Percentiles rank a stretch among this genome's conserved stretches.
phyloP scores from a whole-genome alignment of 768 basidiomycete species.

The Cystofilobasidium bisporidii region DNA sequence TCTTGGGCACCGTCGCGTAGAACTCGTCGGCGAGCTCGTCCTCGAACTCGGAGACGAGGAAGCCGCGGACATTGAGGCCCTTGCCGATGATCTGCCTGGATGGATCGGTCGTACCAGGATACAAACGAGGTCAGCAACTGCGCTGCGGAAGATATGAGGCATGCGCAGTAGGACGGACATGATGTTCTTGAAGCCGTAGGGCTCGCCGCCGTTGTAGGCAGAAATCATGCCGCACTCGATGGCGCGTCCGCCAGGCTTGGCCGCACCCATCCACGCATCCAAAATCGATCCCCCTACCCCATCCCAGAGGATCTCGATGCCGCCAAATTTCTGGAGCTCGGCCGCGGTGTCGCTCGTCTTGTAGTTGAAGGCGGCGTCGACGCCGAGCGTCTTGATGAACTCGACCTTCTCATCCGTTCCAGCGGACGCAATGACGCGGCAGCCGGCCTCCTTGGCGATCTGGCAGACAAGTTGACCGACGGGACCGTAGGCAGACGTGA shows the following conservation, averaged over 20 bases:
- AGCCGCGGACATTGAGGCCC: slow-evolving; percentile 58
- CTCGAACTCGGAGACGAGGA: slow-evolving; percentile 71
- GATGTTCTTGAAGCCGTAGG: slow-evolving; percentile 19
- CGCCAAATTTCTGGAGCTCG: slow-evolving; percentile 52
- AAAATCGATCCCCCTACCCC: slow-evolving; percentile 37
- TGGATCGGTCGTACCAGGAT: too few relatives aligned
- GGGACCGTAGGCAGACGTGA: slow-evolving; percentile 46
- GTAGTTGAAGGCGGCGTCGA: slow-evolving; percentile 34
- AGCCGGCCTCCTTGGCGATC: slow-evolving; percentile 44
- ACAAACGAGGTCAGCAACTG: too few relatives aligned
- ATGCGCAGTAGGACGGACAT: too few relatives aligned
- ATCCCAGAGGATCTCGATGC: slow-evolving; percentile 48
- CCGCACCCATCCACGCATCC: slow-evolving; percentile 29
- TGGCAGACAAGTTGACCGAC: slow-evolving; percentile 56
- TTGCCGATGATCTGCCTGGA: slow-evolving; percentile 16
- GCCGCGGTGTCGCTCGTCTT: slow-evolving; percentile 50
- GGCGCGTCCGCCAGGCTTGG: slow-evolving; percentile 12
- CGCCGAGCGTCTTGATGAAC: slow-evolving; percentile 29
- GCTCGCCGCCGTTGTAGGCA: slow-evolving; percentile 16
- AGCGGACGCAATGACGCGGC: slow-evolving; percentile 61
- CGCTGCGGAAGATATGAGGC: too few relatives aligned
- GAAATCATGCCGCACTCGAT: slow-evolving; percentile 23
- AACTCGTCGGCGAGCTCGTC: slow-evolving; percentile 45
- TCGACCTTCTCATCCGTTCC: slow-evolving; percentile 64
- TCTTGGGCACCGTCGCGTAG: slow-evolving; percentile 42